These are phyloP conservation scores for Spirogloea muscicola DNA, from an alignment of 139 green algal species.

Conservation along the genomic window DNA sequence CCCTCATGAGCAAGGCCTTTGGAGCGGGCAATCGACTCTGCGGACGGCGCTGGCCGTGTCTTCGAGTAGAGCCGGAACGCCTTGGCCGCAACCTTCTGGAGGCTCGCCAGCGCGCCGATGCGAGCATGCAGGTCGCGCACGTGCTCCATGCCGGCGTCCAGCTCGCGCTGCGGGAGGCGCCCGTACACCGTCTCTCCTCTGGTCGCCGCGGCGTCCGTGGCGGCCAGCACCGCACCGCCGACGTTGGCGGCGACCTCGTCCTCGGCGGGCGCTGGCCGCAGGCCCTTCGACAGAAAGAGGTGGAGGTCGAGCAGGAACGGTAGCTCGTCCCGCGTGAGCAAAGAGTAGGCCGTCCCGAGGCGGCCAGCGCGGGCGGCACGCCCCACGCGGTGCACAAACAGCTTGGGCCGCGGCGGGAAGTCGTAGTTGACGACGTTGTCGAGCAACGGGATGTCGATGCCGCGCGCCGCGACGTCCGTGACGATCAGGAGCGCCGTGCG, in stretches of 20 bases:
- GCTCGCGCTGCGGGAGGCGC: constrained; percentile 50
- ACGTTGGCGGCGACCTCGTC: constrained; percentile 12
- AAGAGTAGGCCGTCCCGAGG: constrained; percentile 69
- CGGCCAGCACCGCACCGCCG: background rate
- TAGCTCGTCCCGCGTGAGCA: constrained; percentile 53
- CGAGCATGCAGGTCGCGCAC: constrained; percentile 45
- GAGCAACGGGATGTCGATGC: constrained; percentile 95
- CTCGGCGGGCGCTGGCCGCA: constrained; percentile 52
- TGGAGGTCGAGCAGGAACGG: constrained; percentile 93
- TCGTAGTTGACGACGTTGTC: constrained; percentile 98
- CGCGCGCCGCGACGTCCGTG: constrained; percentile 95
- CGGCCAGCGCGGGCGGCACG: constrained; percentile 73
- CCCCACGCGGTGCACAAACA: constrained; percentile 86
- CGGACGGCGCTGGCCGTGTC: constrained; percentile 70
- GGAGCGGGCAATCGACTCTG: constrained; percentile 64
- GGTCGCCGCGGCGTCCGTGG: background rate
- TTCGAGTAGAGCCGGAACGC: constrained; percentile 83
- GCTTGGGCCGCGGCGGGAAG: constrained; percentile 56
- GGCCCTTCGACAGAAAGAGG: constrained; percentile 78
- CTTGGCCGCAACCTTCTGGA: constrained; percentile 54
- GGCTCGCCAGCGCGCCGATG: background rate
- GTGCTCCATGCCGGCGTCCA: constrained; percentile 66
- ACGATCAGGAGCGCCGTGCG: constrained; percentile 74
- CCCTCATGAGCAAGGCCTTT: constrained; percentile 24
- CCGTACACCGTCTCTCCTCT: constrained; percentile 38